phyloP scores from a whole-genome alignment of 2,329 filamentous ascomycete species.

The Colletotrichum tropicale region DNA sequence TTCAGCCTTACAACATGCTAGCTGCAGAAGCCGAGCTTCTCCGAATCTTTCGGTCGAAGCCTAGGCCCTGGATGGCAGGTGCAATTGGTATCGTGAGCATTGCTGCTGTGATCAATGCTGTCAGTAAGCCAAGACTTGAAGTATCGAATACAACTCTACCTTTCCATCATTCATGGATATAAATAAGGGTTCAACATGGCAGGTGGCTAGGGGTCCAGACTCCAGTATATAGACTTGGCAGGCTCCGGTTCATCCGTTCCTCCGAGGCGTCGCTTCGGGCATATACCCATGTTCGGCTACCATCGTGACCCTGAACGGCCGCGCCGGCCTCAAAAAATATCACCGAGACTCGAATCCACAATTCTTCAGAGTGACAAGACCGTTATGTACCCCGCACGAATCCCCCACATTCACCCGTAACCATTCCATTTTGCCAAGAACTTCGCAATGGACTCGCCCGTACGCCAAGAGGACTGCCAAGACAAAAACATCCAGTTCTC shows the following conservation, averaged over 20 bases:
- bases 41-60: not conserved
- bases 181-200: not conserved
- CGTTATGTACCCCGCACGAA: not conserved
- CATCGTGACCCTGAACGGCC: not conserved
- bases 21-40: not conserved
- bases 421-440: not conserved
- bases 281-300: not conserved
- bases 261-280: not conserved
- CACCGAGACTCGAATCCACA: not conserved
- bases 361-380: not conserved
- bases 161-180: not conserved
- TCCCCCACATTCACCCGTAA: not conserved
- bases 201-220: not conserved
- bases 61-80: not conserved
- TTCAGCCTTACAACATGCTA: not conserved
- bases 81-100: not conserved
- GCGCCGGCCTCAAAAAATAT: not conserved
- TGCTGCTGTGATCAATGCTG: not conserved
- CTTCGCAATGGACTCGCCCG: not conserved
- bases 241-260: not conserved
- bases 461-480: not conserved
- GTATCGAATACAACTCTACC: not conserved
- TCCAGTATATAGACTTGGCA: not conserved
- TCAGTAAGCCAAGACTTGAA: not conserved
- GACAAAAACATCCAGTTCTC: not conserved